Percentiles rank a stretch among this genome's conserved stretches.
phyloP scores from a whole-genome alignment of 768 basidiomycete species.

The Coprinellus aureogranulatus region DNA sequence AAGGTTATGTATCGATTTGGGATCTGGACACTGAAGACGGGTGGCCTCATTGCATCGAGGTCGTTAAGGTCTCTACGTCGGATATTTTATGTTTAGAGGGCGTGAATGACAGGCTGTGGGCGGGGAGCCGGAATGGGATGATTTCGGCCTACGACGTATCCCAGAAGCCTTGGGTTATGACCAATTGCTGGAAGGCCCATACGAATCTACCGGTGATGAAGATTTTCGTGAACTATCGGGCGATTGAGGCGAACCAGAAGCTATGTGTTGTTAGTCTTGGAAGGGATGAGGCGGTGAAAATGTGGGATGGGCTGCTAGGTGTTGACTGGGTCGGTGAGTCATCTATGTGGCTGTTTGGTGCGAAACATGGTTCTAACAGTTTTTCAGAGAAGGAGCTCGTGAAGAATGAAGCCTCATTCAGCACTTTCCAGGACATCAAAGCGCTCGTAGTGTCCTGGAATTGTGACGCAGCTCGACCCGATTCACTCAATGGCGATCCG shows the following conservation, averaged over 20 bases:
- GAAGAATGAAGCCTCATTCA: constrained; percentile 74
- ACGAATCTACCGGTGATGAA: constrained; percentile 58
- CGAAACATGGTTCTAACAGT: neutral
- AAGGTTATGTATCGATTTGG: constrained; percentile 89
- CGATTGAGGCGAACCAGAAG: constrained; percentile 65
- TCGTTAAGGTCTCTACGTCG: constrained; percentile 75
- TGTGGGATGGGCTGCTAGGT: constrained; percentile 90
- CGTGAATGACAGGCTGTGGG: constrained; percentile 83
- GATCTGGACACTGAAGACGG: constrained; percentile 49
- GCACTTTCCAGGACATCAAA: constrained; percentile 73
- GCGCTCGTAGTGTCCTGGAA: constrained; percentile 91
- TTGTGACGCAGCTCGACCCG: constrained; percentile 83
- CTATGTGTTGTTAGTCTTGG: constrained; percentile 76
- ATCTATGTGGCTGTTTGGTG: constrained; percentile 3
- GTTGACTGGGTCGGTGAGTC: constrained; percentile 83
- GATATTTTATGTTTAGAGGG: constrained; percentile 85
- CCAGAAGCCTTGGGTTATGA: constrained; percentile 76
- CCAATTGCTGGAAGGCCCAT: constrained; percentile 88
- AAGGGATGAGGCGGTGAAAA: constrained; percentile 64
- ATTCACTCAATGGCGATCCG: constrained; percentile 58
- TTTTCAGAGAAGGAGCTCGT: constrained; percentile 68
- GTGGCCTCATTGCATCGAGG: constrained; percentile 64
- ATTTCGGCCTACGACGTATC: constrained; percentile 79
- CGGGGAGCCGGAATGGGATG: constrained; percentile 76
- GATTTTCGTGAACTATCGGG: constrained; percentile 69